These are phyloP conservation scores for Fusarium albosuccineum DNA, from an alignment of 2,329 filamentous ascomycete genomes.

Conservation along the genomic window DNA sequence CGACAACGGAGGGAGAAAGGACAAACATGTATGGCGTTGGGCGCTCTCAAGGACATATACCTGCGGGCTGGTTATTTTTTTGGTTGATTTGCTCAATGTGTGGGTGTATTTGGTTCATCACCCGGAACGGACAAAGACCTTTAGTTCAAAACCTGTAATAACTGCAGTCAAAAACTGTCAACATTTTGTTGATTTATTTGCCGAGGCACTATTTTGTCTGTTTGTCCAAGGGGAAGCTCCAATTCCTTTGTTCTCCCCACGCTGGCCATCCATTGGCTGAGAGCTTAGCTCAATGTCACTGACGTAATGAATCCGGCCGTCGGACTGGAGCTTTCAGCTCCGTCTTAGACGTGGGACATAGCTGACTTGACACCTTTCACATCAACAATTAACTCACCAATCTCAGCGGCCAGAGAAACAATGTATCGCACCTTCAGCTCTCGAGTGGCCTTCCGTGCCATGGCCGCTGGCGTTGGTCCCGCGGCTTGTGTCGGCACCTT, in stretches of 20 bases:
- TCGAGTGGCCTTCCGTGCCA: conserved; percentile 40
- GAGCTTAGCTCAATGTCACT: conserved; percentile 32
- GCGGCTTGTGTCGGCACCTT: conserved; percentile 46
- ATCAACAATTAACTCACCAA: conserved; percentile 5
- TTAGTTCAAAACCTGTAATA: conserved; percentile 21
- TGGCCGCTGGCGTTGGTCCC: conserved; percentile 47
- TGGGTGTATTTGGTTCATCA: conserved; percentile 7
- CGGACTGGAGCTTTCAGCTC: conserved; percentile 15
- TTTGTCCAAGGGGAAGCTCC: conserved; percentile 4
- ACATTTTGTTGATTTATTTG: conserved; percentile 1
- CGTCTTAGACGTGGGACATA: background rate
- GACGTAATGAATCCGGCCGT: conserved; percentile 37
- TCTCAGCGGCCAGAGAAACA: background rate
- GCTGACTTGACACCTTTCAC: conserved; percentile 11
- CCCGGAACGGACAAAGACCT: background rate
- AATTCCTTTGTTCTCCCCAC: conserved; percentile 30
- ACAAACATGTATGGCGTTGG: conserved; percentile 30
- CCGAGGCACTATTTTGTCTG: background rate
- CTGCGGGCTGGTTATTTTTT: conserved; percentile 28
- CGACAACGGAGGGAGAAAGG: conserved; percentile 24
- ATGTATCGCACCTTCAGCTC: conserved; percentile 44
- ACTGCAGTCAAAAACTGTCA: conserved; percentile 22
- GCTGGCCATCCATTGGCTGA: conserved; percentile 37
- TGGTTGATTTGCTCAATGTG: conserved; percentile 27
- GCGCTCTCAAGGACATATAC: conserved; percentile 42